Base-by-base conservation (phyloP, 1,139 yeast species). In the Magnusiomyces tetraspermus region DNA sequence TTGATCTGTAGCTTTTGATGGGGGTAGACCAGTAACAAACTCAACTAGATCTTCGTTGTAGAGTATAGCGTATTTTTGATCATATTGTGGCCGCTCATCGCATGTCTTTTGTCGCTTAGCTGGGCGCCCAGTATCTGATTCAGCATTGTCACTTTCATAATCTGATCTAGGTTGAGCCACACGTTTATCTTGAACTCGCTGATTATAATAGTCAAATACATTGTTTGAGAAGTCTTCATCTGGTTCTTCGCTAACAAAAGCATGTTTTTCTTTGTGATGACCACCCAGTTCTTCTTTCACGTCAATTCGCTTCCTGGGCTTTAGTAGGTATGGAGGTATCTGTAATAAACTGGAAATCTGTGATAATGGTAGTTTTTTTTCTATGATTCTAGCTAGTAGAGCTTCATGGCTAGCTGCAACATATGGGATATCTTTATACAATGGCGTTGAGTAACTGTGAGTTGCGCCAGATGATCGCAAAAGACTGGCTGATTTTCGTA, bases 31-130 rank as follows among this genome's bases (percentile, higher is more conserved):
- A 11, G 52, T 51, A 8, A 59, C 46, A 54, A 58, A 60, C 40
- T 58, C 59, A 17, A 54, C 53, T 17, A 54, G 42, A 28, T 60
- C 60, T 33, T 48, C 48, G 38, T 59, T 57, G 41, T 55, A 59
- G 2, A 59, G 44, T 13, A 42, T 44, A 6, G 55, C 54, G 44
- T 59, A 58, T 23, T 26, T 31, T 41, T 41, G 28, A 15, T 23
- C 19, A n/a, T 11, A 21, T 2, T 23, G 2, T 5, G 45, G 45
- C 11, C 6, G 45, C 6, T 41, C 19, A 5, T 41, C 30, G 17
- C 28, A 30, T 13, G 24, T 3, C 24, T 45, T 45, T 30, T 19
- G 22, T 33, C 38, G 21, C 17, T 45, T 45, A 13, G 30, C 8
- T 23, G 45, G 3, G 13, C 5, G 19, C 11, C 33, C 33, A 19